These are phyloP conservation scores for Pythium dissimile DNA, from an alignment of 352 stramenopile genomes.

Conservation along the genomic window DNA sequence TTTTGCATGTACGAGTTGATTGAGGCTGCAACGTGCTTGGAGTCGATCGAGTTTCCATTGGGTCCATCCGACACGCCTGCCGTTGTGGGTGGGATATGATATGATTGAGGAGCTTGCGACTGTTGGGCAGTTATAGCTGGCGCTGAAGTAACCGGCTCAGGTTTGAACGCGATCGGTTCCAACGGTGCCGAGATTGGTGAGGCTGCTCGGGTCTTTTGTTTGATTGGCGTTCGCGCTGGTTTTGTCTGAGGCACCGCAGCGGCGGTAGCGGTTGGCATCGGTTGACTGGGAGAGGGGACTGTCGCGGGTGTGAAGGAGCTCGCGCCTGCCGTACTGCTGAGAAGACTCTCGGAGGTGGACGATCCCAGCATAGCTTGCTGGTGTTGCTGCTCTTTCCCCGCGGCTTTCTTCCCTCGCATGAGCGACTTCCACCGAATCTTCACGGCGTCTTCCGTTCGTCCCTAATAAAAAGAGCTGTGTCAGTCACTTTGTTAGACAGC, in stretches of 20 bases:
- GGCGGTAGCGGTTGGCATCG: neutral
- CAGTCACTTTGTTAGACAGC: neutral
- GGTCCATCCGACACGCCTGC: constrained; percentile 1
- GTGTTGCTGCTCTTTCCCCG: constrained; percentile 64
- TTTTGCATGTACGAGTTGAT: constrained; percentile 48
- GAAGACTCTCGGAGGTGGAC: constrained; percentile 1
- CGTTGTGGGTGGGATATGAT: constrained; percentile 5
- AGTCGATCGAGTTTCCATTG: constrained; percentile 15
- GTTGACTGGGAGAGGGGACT: neutral
- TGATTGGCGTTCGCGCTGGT: constrained; percentile 34
- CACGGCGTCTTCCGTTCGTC: constrained; percentile 90
- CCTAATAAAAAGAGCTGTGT: constrained; percentile 26
- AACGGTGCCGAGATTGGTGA: constrained; percentile 31
- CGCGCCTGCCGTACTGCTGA: neutral
- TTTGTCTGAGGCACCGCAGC: constrained; percentile 18
- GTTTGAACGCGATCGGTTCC: constrained; percentile 19
- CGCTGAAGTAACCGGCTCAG: neutral
- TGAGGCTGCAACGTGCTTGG: constrained; percentile 26
- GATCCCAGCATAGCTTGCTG: constrained; percentile 7
- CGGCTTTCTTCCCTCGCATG: constrained; percentile 70
- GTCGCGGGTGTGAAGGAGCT: neutral
- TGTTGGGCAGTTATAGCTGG: neutral
- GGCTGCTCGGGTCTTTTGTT: constrained; percentile 32
- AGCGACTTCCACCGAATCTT: constrained; percentile 94
- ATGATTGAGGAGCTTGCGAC: constrained; percentile 2